Evolutionary conservation across 148 eudicot genomes (phyloP).

Genomic region (Chenopodium quinoa): DNA sequence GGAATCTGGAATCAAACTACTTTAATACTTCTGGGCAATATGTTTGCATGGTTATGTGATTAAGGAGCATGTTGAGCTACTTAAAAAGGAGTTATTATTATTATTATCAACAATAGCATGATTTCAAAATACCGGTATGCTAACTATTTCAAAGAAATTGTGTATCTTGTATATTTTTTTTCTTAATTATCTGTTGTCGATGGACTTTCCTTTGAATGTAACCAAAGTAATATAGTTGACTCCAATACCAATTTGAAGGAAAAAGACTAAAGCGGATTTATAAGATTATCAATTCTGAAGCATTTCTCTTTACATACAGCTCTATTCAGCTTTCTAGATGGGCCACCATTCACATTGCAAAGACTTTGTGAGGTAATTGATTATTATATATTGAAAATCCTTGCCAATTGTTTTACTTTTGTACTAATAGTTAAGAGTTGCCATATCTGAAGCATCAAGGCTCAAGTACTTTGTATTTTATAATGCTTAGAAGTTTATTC

Average conservation of each 20-base stretch:
- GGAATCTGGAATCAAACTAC: not conserved
- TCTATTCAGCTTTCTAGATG: slow-evolving; percentile 66
- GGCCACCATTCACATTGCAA: slow-evolving; percentile 93
- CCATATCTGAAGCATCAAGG: not conserved
- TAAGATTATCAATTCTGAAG: slow-evolving; percentile 8
- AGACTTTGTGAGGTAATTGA: slow-evolving; percentile 78
- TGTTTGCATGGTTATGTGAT: not conserved
- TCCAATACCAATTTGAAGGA: not conserved
- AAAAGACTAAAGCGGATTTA: no score
- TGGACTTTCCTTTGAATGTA: not conserved
- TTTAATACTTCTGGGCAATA: not conserved
- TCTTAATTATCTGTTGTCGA: not conserved
- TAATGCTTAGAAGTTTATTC: not conserved
- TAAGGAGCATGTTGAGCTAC: not conserved
- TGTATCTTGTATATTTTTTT: not conserved
- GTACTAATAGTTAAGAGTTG: not conserved
- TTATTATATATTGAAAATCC: not conserved
- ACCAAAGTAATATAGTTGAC: not conserved
- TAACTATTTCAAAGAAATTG: not conserved
- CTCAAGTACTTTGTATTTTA: not conserved
- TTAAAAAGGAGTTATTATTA: not conserved
- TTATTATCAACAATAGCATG: not conserved
- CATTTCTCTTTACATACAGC: slow-evolving; percentile 41
- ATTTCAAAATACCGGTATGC: not conserved
- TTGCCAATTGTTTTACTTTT: not conserved